Conservation (phyloP, 176 grass and related monocot species). For the Olyra latifolia region DNA sequence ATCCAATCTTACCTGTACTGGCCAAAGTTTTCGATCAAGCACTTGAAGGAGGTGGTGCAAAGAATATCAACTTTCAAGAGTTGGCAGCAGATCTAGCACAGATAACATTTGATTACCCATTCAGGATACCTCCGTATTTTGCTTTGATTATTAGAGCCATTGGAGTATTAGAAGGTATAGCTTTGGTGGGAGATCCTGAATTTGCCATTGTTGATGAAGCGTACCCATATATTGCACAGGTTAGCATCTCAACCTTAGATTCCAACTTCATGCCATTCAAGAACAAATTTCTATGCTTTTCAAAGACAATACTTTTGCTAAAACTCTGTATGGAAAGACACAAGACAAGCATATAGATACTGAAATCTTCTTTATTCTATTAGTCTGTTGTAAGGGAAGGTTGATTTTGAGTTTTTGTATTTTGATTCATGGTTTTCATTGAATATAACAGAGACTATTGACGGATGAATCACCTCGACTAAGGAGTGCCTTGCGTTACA, state of each 20-base stretch:
- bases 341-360: neutral
- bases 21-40: conserved; percentile 99
- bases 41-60: conserved; percentile 96
- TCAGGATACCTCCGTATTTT: conserved; percentile 96
- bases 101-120: conserved; percentile 99
- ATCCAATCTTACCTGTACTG: conserved; percentile 88
- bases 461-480: conserved; percentile 94
- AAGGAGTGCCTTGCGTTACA: conserved; percentile 84
- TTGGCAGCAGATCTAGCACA: conserved; percentile 94
- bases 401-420: neutral
- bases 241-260: conserved; percentile 28
- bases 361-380: neutral
- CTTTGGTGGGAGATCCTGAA: conserved; percentile 95
- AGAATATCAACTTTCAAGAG: conserved; percentile 99
- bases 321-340: neutral
- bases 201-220: conserved; percentile 98
- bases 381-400: neutral
- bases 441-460: conserved; percentile 68
- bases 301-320: neutral
- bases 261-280: neutral
- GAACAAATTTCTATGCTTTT: neutral
- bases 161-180: conserved; percentile 97
- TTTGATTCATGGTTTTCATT: conserved; percentile 32
- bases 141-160: conserved; percentile 98
- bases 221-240: conserved; percentile 96